Base-by-base conservation (phyloP, 208 protist genomes). In the Leishmania lainsoni region DNA sequence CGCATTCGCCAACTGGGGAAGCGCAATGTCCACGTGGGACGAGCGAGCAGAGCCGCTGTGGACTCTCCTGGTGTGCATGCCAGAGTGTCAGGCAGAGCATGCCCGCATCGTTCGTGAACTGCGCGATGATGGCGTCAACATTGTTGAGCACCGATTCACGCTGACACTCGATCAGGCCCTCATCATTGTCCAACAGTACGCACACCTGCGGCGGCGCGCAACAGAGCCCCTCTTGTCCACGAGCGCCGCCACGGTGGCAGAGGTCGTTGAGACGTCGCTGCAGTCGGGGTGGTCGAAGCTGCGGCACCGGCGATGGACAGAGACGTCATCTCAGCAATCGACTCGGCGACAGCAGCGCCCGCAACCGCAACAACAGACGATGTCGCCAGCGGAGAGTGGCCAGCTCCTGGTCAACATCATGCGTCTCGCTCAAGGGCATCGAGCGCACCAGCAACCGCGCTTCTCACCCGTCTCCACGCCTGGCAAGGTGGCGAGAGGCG, bases 31-130 rank as follows among this genome's bases (percentile, higher is more conserved):
- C 9, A 61, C n/a, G 48, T 45, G 16, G 42, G 63, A 58, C 2
- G 76, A 54, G 16, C 45, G 48, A 29, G 26, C 45, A 32, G 81
- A 78, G 22, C 49, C 6, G 39, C 81, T 95, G 73, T 85, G 79
- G 35, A 90, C 93, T 0, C 89, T 94, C 61, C 78, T 95, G 29
- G 77, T 97, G 4, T 95, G 91, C 85, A 95, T 94, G 81, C 93
- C 93, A 2, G 90, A 91, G 81, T 83, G 83, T 3, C 77, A 88
- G 32, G 59, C 85, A 6, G 74, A 81, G 32, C 93, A 97, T 77
- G 80, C 83, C 22, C 39, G 76, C 56, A 92, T 97, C 52, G 66
- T 95, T 9, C 86, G 94, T 49, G 79, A 86, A 26, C 76, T 95
- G 42, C 85, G 82, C 2, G 81, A 91, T 52, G 86, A 81, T 16